Percentiles rank a stretch among this genome's conserved stretches.
Evolutionary conservation across 192 early-diverging fungal species (phyloP).

Genomic region (Coemansia sp.): DNA sequence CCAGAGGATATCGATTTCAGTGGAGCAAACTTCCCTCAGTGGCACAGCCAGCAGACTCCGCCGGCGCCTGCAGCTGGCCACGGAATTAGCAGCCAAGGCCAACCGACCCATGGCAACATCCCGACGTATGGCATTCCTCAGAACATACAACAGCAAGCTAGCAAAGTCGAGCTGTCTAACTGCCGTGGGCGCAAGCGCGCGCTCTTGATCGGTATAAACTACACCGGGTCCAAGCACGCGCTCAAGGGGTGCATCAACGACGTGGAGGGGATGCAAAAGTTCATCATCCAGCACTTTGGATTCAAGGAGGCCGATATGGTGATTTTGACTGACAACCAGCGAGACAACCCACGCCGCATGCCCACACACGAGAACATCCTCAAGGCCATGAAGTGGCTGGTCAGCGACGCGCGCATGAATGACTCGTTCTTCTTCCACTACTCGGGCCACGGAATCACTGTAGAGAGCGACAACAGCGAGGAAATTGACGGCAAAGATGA

Average conservation of each 20-base stretch:
- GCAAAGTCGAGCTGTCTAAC: conserved; percentile 50
- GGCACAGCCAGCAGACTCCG: conserved; percentile 26
- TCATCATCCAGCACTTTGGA: conserved; percentile 63
- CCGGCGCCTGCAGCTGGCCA: conserved; percentile 12
- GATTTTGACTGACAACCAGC: conserved; percentile 75
- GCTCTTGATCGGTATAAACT: conserved; percentile 92
- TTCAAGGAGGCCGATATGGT: conserved; percentile 71
- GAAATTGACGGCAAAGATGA: conserved; percentile 80
- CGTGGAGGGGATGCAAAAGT: conserved; percentile 73
- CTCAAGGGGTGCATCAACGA: conserved; percentile 83
- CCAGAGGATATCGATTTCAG: conserved; percentile 51
- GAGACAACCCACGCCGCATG: conserved; percentile 58
- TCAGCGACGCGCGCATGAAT: conserved; percentile 67
- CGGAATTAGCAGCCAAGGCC: conserved; percentile 16
- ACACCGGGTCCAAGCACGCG: conserved; percentile 61
- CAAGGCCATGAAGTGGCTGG: conserved; percentile 75
- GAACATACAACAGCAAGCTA: conserved; percentile 51
- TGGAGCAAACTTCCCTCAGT: conserved; percentile 43
- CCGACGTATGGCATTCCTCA: conserved; percentile 49
- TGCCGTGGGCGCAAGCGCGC: conserved; percentile 71
- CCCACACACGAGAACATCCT: conserved; percentile 77
- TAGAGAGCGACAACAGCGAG: conserved; percentile 62
- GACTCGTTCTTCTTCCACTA: conserved; percentile 85
- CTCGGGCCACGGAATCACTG: conserved; percentile 74
- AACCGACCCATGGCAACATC: conserved; percentile 41